Conservation (phyloP, 2,329 filamentous ascomycete species). For the Trichoderma brevicompactum region DNA sequence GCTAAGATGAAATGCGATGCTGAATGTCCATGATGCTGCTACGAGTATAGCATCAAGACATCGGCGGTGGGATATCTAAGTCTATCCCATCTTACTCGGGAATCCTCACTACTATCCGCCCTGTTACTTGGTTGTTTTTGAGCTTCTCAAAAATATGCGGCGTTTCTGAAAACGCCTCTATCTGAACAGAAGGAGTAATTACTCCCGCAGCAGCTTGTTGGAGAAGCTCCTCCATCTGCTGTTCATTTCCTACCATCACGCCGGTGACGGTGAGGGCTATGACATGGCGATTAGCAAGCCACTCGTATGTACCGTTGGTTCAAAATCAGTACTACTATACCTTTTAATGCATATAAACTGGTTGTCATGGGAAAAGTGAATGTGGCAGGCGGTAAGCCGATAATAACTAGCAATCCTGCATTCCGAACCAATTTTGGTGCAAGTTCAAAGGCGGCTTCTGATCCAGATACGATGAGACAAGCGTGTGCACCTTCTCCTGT, state of each 20-base stretch:
- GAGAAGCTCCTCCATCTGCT: constrained; percentile 30
- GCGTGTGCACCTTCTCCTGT: constrained; percentile 39
- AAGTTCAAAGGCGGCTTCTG: constrained; percentile 35
- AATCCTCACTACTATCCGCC: constrained; percentile 23
- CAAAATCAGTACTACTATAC: background rate
- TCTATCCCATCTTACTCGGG: background rate
- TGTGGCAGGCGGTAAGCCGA: constrained; percentile 38
- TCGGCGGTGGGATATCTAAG: background rate
- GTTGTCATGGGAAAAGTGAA: constrained; percentile 37
- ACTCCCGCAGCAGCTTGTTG: constrained; percentile 7
- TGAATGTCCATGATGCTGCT: too few relatives aligned
- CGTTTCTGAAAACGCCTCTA: constrained; percentile 7
- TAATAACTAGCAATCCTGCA: constrained; percentile 35
- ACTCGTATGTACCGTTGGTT: too few relatives aligned
- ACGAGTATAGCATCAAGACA: too few relatives aligned
- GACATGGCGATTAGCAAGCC: background rate
- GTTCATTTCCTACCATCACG: constrained; percentile 29
- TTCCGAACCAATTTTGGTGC: constrained; percentile 36
- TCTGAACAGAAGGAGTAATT: background rate
- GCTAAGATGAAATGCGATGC: too few relatives aligned
- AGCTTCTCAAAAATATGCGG: constrained; percentile 15
- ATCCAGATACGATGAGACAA: constrained; percentile 36
- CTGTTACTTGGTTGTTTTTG: constrained; percentile 1
- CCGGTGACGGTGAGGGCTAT: constrained; percentile 29
- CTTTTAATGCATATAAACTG: constrained; percentile 34